Conservation (phyloP, 768 basidiomycete species). For the Agrocybe pediades region DNA sequence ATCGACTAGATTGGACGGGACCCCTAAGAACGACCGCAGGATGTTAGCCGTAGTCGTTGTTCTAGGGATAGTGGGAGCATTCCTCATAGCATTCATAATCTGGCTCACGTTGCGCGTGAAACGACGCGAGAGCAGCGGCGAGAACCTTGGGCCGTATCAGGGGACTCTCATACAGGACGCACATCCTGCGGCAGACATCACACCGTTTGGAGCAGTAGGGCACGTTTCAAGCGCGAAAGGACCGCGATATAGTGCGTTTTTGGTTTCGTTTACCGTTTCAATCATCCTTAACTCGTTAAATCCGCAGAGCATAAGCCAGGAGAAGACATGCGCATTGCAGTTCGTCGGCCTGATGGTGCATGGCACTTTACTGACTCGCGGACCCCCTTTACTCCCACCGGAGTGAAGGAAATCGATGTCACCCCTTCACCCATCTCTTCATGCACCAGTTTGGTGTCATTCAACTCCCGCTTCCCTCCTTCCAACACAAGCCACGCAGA, state of each 20-base stretch:
- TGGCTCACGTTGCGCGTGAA: conserved; percentile 35
- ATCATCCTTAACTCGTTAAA: neutral
- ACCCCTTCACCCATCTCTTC: conserved; percentile 26
- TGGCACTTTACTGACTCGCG: conserved; percentile 54
- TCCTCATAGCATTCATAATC: conserved; percentile 31
- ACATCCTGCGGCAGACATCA: conserved; percentile 43
- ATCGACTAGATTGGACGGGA: conserved; percentile 3
- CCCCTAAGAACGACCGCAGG: conserved; percentile 28
- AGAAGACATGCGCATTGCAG: conserved; percentile 58
- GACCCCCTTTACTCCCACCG: conserved; percentile 39
- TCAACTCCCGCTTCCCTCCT: conserved; percentile 17
- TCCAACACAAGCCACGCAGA: conserved; percentile 18
- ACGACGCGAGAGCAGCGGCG: conserved; percentile 23
- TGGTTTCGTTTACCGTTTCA: neutral
- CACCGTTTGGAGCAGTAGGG: conserved; percentile 39
- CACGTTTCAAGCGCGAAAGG: conserved; percentile 24
- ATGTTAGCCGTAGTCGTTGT: conserved; percentile 30
- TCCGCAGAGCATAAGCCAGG: conserved; percentile 52
- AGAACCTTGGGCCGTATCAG: conserved; percentile 27
- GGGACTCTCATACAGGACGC: conserved; percentile 29
- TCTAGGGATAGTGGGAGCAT: conserved; percentile 28
- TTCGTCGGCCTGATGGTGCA: conserved; percentile 52
- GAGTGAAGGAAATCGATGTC: conserved; percentile 38
- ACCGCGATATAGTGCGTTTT: conserved; percentile 41
- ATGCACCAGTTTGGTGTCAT: conserved; percentile 18